Evolutionary conservation across 441 rosid genomes (phyloP), one percentile per base, ranked within the genome.

Genomic region (Pelargonium australe): DNA sequence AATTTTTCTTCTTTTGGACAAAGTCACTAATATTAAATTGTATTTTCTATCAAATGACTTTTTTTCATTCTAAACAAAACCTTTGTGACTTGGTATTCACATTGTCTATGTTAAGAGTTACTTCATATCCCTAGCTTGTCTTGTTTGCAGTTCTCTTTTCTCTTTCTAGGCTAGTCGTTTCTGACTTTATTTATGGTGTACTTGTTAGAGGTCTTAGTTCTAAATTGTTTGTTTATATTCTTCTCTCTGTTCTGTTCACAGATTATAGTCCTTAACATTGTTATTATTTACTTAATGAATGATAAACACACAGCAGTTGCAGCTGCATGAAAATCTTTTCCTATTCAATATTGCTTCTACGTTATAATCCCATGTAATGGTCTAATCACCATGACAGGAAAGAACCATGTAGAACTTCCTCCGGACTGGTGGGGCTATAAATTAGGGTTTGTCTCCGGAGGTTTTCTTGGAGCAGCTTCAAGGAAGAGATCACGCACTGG

Each of bases 401-500:
- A 62, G 64, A 72, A 72, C 68, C 65, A 63, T 43, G 79, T 79
- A 81, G 82, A 82, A 20, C 68, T 83, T 71, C 71, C 90, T 67
- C 80, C 77, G 0, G 91, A 92, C 19, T 95, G 99, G 99, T 95
- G 99, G 98, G 98, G 99, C 47, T 82, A 72, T 63, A 88, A 88
- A 72, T 75, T 63, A 28, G 99, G 99, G 49, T 95, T 95, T 82
- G 83, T 92, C 70, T 86, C 92, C 0, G 99, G 99, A 37, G 97
- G 99, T 66, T 85, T 88, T 73, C 98, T 95, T 72, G 99, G 99
- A 64, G 89, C 92, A 66, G 72, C 87, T 37, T 78, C 72, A 20
- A 84, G 78, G 68, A 87, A 74, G 81, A 92, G 84, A 75, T 77
- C 79, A 41, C 68, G 16, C 20, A 72, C 69, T 49, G 72, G 71